These are phyloP conservation scores for Podospora conica DNA, from an alignment of 495 filamentous ascomycete species.

Conservation along the genomic window DNA sequence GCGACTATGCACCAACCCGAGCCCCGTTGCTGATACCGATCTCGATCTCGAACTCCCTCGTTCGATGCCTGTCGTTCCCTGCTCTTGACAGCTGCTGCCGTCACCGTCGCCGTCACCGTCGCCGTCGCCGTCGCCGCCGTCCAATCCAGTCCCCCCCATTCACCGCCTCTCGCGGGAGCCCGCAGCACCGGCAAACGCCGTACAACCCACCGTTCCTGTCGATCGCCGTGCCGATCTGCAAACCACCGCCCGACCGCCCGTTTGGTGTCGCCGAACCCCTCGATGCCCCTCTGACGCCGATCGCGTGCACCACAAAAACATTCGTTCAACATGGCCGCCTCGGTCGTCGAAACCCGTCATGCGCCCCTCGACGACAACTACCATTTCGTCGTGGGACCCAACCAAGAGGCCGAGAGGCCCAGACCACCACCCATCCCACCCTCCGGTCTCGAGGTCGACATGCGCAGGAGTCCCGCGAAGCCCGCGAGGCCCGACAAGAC, in stretches of 20 bases:
- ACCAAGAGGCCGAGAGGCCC: constrained; percentile 7
- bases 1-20: not conserved
- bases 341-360: not conserved
- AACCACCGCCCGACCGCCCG: constrained; percentile 15
- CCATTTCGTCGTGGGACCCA: constrained; percentile 21
- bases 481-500: not conserved
- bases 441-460: constrained; percentile 12
- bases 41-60: not conserved
- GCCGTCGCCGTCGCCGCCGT: not conserved
- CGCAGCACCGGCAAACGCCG: constrained; percentile 10
- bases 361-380: constrained; percentile 16
- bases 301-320: not conserved
- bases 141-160: not conserved
- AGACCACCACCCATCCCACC: constrained; percentile 3
- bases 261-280: constrained; percentile 1
- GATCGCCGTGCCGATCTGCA: constrained; percentile 22
- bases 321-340: constrained; percentile 16
- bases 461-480: not conserved
- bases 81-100: not conserved
- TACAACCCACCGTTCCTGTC: constrained; percentile 22
- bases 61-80: not conserved
- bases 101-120: not conserved
- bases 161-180: constrained; percentile 9
- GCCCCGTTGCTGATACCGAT: not conserved
- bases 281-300: constrained; percentile 1